phyloP scores from a whole-genome alignment of 2,329 filamentous ascomycete genomes.

The Didymellaceae sp. region DNA sequence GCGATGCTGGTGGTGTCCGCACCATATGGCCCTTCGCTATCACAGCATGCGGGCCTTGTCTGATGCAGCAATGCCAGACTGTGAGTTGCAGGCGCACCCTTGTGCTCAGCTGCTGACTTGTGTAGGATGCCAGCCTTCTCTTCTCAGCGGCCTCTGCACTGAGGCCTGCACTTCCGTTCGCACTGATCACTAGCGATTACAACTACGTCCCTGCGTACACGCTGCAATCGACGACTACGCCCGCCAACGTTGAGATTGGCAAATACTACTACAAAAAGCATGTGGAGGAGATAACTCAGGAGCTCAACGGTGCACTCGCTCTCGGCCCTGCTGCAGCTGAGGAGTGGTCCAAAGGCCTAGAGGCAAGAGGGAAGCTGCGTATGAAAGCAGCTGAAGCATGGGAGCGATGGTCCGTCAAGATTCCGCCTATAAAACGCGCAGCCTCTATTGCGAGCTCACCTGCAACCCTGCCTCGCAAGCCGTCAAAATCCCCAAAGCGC shows the following conservation, averaged over 20 bases:
- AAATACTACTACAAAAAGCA: slow-evolving; percentile 72
- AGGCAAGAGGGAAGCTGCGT: slow-evolving; percentile 65
- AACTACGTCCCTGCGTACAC: slow-evolving; percentile 65
- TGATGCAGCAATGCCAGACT: slow-evolving; percentile 67
- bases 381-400: slow-evolving; percentile 70
- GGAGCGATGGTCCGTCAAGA: slow-evolving; percentile 72
- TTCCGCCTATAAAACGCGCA: slow-evolving; percentile 32
- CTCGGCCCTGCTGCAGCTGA: slow-evolving; percentile 72
- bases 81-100: slow-evolving; percentile 55
- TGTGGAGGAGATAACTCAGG: slow-evolving; percentile 66
- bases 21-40: slow-evolving; percentile 75
- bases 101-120: slow-evolving; percentile 8
- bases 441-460: slow-evolving; percentile 27
- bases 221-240: slow-evolving; percentile 61
- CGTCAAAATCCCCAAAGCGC: slow-evolving; percentile 35
- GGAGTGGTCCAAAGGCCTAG: slow-evolving; percentile 81
- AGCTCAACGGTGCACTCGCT: slow-evolving; percentile 68
- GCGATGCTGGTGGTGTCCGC: slow-evolving; percentile 64
- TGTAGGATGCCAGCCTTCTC: slow-evolving; percentile 72
- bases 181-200: slow-evolving; percentile 67
- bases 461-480: slow-evolving; percentile 25
- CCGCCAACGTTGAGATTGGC: slow-evolving; percentile 58
- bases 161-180: slow-evolving; percentile 72
- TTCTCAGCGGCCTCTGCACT: slow-evolving; percentile 68
- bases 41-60: slow-evolving; percentile 70